Evolutionary conservation across 108 stramenopile species (phyloP).

Genomic region (Mediolabrus comicus): DNA sequence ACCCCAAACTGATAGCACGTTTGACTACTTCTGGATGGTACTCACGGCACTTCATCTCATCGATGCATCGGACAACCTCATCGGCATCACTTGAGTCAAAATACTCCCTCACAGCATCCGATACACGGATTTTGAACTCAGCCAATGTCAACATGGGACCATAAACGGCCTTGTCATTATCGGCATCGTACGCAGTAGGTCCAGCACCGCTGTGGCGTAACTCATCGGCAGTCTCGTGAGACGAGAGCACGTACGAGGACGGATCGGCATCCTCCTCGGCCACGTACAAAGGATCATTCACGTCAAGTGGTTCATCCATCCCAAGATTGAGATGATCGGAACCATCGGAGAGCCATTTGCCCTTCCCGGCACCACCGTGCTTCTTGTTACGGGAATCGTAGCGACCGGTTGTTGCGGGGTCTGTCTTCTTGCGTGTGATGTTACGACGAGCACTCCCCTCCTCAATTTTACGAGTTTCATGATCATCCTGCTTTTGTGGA

Average conservation of each 20-base stretch:
- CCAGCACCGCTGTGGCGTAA: conserved; percentile 33
- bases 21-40: conserved; percentile 84
- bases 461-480: conserved; percentile 67
- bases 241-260: conserved; percentile 54
- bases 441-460: conserved; percentile 77
- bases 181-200: conserved; percentile 44
- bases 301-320: conserved; percentile 47
- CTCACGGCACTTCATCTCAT: conserved; percentile 73
- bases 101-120: conserved; percentile 64
- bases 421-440: conserved; percentile 83
- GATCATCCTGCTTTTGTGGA: conserved; percentile 16
- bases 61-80: conserved; percentile 74
- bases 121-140: conserved; percentile 85
- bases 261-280: conserved; percentile 64
- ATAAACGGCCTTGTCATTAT: conserved; percentile 58
- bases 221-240: conserved; percentile 7
- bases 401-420: conserved; percentile 48
- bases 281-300: conserved; percentile 79
- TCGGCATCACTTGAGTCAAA: conserved; percentile 80
- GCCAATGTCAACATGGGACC: conserved; percentile 78
- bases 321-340: conserved; percentile 27
- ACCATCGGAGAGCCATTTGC: conserved; percentile 58
- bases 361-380: conserved; percentile 82
- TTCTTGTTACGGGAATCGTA: conserved; percentile 78
- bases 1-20: conserved; percentile 68